Evolutionary conservation across 1,284 basidiomycete species (phyloP).

Genomic region (Stygiomarasmius scandens): DNA sequence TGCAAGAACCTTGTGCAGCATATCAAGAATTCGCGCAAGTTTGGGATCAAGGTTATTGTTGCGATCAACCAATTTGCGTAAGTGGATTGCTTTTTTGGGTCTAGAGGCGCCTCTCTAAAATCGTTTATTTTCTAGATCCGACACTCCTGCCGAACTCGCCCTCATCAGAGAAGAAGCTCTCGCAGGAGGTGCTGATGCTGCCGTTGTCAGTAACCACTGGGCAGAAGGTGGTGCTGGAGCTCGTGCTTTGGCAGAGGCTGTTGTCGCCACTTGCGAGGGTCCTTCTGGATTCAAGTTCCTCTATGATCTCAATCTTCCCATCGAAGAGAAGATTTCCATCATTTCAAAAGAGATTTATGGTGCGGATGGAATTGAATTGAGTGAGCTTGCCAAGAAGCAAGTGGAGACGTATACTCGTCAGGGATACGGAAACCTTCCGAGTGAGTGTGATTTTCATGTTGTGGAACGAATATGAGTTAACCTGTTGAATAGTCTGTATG

Average conservation of each 20-base stretch:
- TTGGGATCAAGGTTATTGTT: slow-evolving; percentile 95
- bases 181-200: slow-evolving; percentile 90
- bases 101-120: too few relatives aligned
- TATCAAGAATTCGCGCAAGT: slow-evolving; percentile 94
- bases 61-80: slow-evolving; percentile 95
- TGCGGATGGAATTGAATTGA: slow-evolving; percentile 86
- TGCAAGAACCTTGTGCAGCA: slow-evolving; percentile 94
- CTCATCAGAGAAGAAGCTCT: slow-evolving; percentile 84
- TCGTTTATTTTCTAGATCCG: slow-evolving; percentile 57
- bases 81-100: slow-evolving; percentile 36
- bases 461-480: slow-evolving; percentile 13
- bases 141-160: slow-evolving; percentile 89
- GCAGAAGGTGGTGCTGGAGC: slow-evolving; percentile 91
- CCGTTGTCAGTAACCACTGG: slow-evolving; percentile 97
- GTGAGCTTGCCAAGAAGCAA: slow-evolving; percentile 83
- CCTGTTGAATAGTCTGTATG: slow-evolving; percentile 77
- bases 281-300: slow-evolving; percentile 88
- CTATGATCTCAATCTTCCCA: slow-evolving; percentile 83
- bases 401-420: slow-evolving; percentile 92
- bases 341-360: slow-evolving; percentile 92
- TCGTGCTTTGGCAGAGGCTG: slow-evolving; percentile 83
- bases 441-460: slow-evolving; percentile 47
- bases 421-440: slow-evolving; percentile 80
- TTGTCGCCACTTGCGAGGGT: slow-evolving; percentile 84
- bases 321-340: slow-evolving; percentile 86